phyloP scores from a whole-genome alignment of 306 rosid species.

The Inga oerstediana region DNA sequence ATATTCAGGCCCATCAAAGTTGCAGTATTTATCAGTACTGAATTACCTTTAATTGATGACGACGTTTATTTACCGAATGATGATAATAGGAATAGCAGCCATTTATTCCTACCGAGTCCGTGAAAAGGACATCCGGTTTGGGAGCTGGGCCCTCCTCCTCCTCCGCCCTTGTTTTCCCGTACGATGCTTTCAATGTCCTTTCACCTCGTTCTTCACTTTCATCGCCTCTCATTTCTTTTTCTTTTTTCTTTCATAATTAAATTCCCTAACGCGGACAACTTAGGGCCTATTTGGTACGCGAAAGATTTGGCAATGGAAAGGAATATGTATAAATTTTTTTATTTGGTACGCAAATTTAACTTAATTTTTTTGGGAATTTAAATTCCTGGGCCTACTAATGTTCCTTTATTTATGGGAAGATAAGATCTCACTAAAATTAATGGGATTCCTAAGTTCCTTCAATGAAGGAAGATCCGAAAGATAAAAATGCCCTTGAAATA shows the following conservation, averaged over 20 bases:
- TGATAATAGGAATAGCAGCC: constrained; percentile 5
- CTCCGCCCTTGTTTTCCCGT: constrained; percentile 10
- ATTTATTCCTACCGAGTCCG: background rate
- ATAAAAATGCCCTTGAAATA: no score
- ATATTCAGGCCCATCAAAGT: constrained; percentile 26
- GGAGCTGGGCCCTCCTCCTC: background rate
- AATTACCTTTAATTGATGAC: constrained; percentile 30
- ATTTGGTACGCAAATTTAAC: no score
- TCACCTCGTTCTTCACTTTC: constrained; percentile 29
- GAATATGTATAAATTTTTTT: no score
- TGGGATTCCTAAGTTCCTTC: no score
- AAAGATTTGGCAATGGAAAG: no score
- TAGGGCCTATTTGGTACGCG: no score
- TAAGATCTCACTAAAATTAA: no score
- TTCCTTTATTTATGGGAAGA: no score
- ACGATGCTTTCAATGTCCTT: constrained; percentile 44
- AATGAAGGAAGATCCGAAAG: no score
- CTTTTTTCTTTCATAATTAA: background rate
- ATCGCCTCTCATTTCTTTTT: background rate
- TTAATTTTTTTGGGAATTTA: no score
- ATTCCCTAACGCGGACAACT: constrained; percentile 5
- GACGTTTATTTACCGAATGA: constrained; percentile 2
- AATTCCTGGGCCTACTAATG: no score
- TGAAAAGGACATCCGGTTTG: background rate
- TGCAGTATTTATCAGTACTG: background rate